These are phyloP conservation scores for Syzygium grande DNA, from an alignment of 345 rosid genomes.

Conservation along the genomic window DNA sequence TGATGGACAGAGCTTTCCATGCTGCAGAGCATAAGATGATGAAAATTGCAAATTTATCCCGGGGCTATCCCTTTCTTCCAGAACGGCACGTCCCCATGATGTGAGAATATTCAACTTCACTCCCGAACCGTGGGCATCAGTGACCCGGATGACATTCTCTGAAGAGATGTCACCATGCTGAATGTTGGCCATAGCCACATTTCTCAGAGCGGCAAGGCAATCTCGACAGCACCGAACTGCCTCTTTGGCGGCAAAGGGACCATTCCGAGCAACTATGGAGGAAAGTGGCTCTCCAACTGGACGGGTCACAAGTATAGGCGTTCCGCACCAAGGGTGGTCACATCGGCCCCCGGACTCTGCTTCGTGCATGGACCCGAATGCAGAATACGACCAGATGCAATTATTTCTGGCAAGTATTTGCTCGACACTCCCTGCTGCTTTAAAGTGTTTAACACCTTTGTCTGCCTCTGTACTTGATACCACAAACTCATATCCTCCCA, in stretches of 20 bases:
- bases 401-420: constrained; percentile 39
- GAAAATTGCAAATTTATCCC: constrained; percentile 54
- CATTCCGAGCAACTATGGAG: constrained; percentile 23
- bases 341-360: constrained; percentile 40
- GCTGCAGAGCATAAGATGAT: constrained; percentile 53
- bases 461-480: constrained; percentile 69
- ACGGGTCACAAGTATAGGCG: constrained; percentile 48
- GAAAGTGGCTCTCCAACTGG: constrained; percentile 58
- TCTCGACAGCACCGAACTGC: constrained; percentile 51
- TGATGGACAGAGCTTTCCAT: constrained; percentile 60
- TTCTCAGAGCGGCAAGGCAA: constrained; percentile 39
- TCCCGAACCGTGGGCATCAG: constrained; percentile 16
- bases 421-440: constrained; percentile 35
- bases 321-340: constrained; percentile 57
- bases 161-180: constrained; percentile 62
- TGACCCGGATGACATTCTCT: constrained; percentile 35
- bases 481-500: constrained; percentile 68
- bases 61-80: constrained; percentile 59
- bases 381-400: constrained; percentile 43
- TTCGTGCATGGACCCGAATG: constrained; percentile 47
- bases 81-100: constrained; percentile 61
- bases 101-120: constrained; percentile 20
- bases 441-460: constrained; percentile 49
- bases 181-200: constrained; percentile 41
- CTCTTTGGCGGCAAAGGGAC: constrained; percentile 32